A percentile compares a stretch with the other conserved stretches of the same genome.
phyloP scores from a whole-genome alignment of 225 moss, liverwort and hornwort genomes.

The Sphagnum contortum region DNA sequence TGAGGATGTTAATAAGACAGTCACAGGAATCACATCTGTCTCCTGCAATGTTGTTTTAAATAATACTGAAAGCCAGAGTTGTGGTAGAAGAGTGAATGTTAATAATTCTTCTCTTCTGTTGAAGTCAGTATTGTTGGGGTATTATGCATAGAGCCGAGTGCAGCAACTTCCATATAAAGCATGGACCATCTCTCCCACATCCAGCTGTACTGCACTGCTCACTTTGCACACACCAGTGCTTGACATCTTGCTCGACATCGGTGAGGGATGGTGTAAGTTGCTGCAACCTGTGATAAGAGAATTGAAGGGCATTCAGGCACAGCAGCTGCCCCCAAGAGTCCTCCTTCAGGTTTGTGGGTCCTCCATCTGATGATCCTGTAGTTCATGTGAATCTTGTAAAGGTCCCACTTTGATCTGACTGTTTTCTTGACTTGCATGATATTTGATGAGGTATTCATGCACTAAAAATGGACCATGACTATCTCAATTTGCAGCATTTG shows the following conservation, averaged over 20 bases:
- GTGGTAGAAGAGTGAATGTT: no score
- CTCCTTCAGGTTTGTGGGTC: conserved; percentile 68
- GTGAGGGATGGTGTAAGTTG: conserved; percentile 86
- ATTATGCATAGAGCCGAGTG: conserved; percentile 47
- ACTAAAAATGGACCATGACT: no score
- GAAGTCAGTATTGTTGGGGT: no score
- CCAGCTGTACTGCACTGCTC: conserved; percentile 49
- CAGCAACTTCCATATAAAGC: conserved; percentile 65
- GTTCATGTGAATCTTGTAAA: no score
- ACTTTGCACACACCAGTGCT: conserved; percentile 51
- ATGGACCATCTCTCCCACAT: conserved; percentile 74
- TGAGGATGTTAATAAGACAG: no score
- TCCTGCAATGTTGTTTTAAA: no score
- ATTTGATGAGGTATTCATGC: no score
- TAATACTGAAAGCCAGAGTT: no score
- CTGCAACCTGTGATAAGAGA: conserved; percentile 44
- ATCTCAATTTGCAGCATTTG: conserved; percentile 37
- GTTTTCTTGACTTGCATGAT: no score
- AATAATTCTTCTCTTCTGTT: no score
- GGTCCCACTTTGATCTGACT: no score
- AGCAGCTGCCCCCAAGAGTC: conserved; percentile 70
- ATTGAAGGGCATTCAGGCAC: conserved; percentile 47
- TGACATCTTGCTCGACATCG: conserved; percentile 60
- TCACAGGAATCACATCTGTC: no score
- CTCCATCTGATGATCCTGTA: background rate